Evolutionary conservation across 257 asterid genomes (phyloP), one percentile per base, ranked within the genome.

Genomic region (Parsonsia alboflavescens): DNA sequence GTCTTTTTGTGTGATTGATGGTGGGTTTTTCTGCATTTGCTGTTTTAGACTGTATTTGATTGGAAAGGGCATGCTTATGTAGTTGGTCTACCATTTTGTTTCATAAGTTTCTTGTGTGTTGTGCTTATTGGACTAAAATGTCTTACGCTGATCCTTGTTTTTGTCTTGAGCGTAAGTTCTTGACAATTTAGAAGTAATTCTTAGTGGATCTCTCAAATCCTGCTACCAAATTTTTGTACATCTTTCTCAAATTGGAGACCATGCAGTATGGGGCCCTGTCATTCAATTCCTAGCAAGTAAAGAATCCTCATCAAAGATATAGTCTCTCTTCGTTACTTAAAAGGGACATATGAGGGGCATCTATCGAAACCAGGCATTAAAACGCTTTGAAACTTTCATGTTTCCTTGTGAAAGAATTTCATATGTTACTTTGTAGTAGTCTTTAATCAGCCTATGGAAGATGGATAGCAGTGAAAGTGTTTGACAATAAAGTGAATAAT

Each of bases 221-320:
- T 45, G 62, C 21, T 26, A 61, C 19, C 62, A 68, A 36, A 33
- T 46, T 61, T 28, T 28, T 26, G 28, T 44, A 63, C 56, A 41
- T 72, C 56, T 44, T 72, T 39, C 44, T 11, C 50, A 57, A 56
- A 72, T 42, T 22, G 17, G 45, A 63, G 58, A 58, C 22, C 52
- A n/a, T 26, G n/a, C 49, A 73, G 10, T 59, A 15, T 44, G 52
- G 56, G 71, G 65, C 49, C 72, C 54, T 64, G 22, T 28, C 54
- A 64, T 19, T 48, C 57, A 10, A 13, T 13, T 24, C 7, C 9
- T 42, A 42, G 11, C 65, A 45, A 66, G 26, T 28, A 42, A 24
- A 59, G 36, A 61, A 30, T 73, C 58, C 36, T 4, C 48, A 41
- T 4, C 30, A 39, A 72, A 42, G 11, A 56, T 41, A 22, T 42